Percentiles rank a stretch among this genome's conserved stretches.
Conservation (phyloP, 2,329 filamentous ascomycete genomes). For the Ophiostoma angusticollis region DNA sequence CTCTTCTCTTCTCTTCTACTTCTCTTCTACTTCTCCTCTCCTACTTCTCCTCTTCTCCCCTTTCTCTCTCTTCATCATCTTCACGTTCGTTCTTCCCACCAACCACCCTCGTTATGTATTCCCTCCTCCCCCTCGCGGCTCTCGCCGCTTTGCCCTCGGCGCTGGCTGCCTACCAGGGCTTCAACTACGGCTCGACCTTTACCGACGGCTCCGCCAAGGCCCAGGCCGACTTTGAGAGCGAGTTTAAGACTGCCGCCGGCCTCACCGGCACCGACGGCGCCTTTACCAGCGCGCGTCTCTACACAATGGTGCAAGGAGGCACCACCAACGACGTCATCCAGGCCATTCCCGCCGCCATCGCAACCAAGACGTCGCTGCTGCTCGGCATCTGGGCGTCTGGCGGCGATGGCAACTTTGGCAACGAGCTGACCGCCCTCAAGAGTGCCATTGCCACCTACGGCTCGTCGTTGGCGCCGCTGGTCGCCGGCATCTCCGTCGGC, state of each 20-base stretch:
- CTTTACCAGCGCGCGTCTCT: constrained; percentile 57
- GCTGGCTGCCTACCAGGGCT: constrained; percentile 36
- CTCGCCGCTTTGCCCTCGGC: constrained; percentile 16
- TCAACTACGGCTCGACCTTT: constrained; percentile 60
- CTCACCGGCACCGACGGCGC: constrained; percentile 48
- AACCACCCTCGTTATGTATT: constrained; percentile 7
- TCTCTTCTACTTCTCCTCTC: background rate
- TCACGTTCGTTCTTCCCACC: constrained; percentile 1
- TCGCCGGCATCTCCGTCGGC: constrained; percentile 76
- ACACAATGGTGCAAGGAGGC: constrained; percentile 60
- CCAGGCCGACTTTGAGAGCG: constrained; percentile 53
- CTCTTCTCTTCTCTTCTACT: constrained; percentile 1
- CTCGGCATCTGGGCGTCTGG: constrained; percentile 76
- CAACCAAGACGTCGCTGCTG: constrained; percentile 63
- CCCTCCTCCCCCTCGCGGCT: constrained; percentile 10
- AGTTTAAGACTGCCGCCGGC: constrained; percentile 53
- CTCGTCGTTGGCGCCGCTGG: constrained; percentile 46
- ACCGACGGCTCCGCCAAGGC: constrained; percentile 45
- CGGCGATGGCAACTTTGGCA: constrained; percentile 47
- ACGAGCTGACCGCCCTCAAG: constrained; percentile 62
- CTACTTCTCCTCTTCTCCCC: background rate
- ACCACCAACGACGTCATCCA: constrained; percentile 52
- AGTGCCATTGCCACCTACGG: constrained; percentile 59
- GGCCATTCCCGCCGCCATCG: constrained; percentile 73
- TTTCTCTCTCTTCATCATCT: background rate